Percentiles rank a stretch among this genome's conserved stretches.
These are phyloP conservation scores for Phylloporus rhodoxanthus DNA, from an alignment of 768 basidiomycete species.

Conservation along the genomic window DNA sequence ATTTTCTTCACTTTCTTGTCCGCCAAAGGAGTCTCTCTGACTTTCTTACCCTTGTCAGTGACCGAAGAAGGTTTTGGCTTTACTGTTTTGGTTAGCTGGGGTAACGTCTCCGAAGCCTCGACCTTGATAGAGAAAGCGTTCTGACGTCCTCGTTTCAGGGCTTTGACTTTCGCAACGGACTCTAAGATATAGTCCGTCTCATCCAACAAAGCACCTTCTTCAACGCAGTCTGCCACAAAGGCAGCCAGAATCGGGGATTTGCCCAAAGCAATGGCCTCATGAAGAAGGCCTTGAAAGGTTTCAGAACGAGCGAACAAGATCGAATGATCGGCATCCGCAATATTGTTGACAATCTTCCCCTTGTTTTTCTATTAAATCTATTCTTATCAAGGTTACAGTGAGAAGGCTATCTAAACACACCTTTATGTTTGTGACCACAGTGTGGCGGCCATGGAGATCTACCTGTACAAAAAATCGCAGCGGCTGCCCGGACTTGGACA, in stretches of 20 bases:
- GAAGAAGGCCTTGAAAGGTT: conserved; percentile 45
- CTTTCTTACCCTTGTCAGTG: conserved; percentile 1
- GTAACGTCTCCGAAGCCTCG: conserved; percentile 6
- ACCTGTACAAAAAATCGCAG: conserved; percentile 63
- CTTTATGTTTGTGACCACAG: conserved; percentile 53
- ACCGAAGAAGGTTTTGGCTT: conserved; percentile 7
- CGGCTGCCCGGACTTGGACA: conserved; percentile 35
- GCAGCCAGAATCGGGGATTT: conserved; percentile 46
- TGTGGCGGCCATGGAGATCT: conserved; percentile 50
- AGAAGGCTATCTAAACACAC: conserved; percentile 30
- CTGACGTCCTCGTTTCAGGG: conserved; percentile 23
- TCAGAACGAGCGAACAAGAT: conserved; percentile 50
- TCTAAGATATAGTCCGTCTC: conserved; percentile 41
- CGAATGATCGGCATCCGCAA: conserved; percentile 54
- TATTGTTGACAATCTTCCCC: conserved; percentile 50
- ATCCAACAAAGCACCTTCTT: conserved; percentile 39
- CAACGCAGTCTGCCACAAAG: conserved; percentile 51
- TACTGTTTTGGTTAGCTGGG: background rate
- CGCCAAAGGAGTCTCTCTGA: conserved; percentile 3
- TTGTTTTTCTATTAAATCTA: conserved; percentile 50
- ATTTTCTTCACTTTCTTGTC: conserved; percentile 9
- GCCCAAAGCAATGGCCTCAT: conserved; percentile 28
- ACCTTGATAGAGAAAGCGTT: conserved; percentile 9
- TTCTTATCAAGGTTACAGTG: background rate
- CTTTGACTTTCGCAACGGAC: conserved; percentile 16